Evolutionary conservation across 1,284 basidiomycete species (phyloP), one percentile per base, ranked within the genome.

Genomic region (Rhodofomes roseus): DNA sequence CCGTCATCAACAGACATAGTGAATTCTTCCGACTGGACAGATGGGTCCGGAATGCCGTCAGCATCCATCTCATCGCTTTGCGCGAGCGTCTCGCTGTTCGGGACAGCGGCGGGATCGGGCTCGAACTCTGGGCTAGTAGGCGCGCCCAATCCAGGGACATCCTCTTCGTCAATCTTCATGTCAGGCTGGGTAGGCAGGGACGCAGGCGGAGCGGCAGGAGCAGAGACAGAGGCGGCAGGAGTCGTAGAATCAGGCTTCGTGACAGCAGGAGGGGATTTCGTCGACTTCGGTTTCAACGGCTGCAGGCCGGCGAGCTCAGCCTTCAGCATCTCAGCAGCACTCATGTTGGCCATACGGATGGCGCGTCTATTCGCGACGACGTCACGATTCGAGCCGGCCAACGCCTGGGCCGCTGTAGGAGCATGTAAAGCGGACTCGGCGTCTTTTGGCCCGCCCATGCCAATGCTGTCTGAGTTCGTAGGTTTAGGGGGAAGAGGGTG

Each of bases 291-390:
- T 70, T 88, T 87, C 58, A 86, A 79, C 56, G 87, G 85, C 56
- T 81, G 70, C 57, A 86, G 75, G 40, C 88, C 88, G 61, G 86
- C 84, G 64, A 99, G 76, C 75, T 98, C 93, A 55, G 95, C 95
- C 76, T 94, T 96, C 66, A 99, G 81, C 71, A 90, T 86, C 71
- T 98, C 93, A 59, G 95, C 96, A 48, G 96, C 96, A 76, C 87
- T 93, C 83, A 98, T 86, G 71, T 99, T 98, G 16, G 96, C 96
- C 85, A 97, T 90, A 60, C 96, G 86, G 65, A 96, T 94, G 23
- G 92, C 92, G 65, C 84, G 83, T 59, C 93, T 85, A 72, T 96
- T 96, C 57, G 89, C 87, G 46, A 95, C 92, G 59, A 96, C 85
- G 72, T 95, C 93, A 65, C 84, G 83, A 74, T 96, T 94, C 31